Evolutionary conservation across 805 yeast genomes (phyloP).

Genomic region (Hemisphaericaspora nanyangensis): DNA sequence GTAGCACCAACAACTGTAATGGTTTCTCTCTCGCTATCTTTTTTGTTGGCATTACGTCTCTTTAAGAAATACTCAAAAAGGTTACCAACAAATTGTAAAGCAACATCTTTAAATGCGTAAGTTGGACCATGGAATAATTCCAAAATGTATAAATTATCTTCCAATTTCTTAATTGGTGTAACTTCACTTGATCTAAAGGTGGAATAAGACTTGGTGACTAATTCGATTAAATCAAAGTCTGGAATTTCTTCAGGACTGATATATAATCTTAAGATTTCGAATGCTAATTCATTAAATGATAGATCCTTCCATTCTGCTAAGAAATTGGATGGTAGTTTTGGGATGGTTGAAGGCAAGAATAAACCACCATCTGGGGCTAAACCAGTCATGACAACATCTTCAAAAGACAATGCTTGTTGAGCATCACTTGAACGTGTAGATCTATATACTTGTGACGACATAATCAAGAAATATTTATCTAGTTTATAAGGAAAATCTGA

Average conservation of each 20-base stretch:
- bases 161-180: conserved; percentile 75
- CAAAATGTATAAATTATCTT: conserved; percentile 63
- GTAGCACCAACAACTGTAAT: conserved; percentile 99
- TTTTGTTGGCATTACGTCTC: conserved; percentile 59
- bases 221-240: conserved; percentile 55
- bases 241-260: conserved; percentile 72
- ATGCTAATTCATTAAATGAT: conserved; percentile 83
- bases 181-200: conserved; percentile 87
- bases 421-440: conserved; percentile 65
- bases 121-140: conserved; percentile 99
- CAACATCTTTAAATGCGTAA: conserved; percentile 98
- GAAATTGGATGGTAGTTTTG: conserved; percentile 56
- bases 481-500: background rate
- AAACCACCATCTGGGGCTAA: conserved; percentile 96
- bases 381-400: conserved; percentile 83
- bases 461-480: background rate
- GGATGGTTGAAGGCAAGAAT: conserved; percentile 81
- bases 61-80: conserved; percentile 86
- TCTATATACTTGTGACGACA: conserved; percentile 58
- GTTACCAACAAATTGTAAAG: conserved; percentile 96
- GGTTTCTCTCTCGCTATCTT: conserved; percentile 59
- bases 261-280: conserved; percentile 78
- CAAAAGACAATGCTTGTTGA: conserved; percentile 56
- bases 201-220: conserved; percentile 73
- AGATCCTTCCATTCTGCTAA: conserved; percentile 66